Conservation (phyloP, 805 yeast genomes). For the Cyberlindnera suaveolens region DNA sequence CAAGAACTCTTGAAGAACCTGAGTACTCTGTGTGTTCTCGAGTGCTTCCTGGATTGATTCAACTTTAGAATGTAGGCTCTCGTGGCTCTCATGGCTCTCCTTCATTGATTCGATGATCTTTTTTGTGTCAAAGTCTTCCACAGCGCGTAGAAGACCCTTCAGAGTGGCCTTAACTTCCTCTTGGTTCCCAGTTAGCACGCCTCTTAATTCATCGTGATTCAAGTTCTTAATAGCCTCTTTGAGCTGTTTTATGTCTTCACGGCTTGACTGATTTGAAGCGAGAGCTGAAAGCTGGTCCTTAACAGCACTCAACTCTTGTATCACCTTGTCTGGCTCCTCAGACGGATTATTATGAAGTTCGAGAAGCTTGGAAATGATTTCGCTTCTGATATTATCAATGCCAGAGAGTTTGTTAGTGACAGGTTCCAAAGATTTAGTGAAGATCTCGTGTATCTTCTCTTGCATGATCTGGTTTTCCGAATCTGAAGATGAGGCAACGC, state of each 20-base stretch:
- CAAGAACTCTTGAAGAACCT: not conserved
- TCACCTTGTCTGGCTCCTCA: not conserved
- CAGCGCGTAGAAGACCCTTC: not conserved
- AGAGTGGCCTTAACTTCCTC: not conserved
- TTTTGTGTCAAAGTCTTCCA: not conserved
- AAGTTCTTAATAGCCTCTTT: not conserved
- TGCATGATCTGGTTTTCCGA: not conserved
- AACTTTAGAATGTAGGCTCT: not conserved
- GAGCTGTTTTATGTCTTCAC: not conserved
- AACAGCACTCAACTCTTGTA: not conserved
- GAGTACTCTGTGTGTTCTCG: too few species aligned
- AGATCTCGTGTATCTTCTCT: constrained; percentile 1
- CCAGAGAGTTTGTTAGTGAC: not conserved
- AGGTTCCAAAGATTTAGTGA: not conserved
- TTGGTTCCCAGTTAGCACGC: not conserved
- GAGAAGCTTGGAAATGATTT: not conserved
- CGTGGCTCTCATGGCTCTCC: too few species aligned
- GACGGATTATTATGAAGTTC: not conserved
- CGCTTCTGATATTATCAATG: not conserved
- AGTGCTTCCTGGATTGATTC: not conserved
- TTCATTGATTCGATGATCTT: not conserved
- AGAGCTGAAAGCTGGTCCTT: not conserved
- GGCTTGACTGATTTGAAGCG: not conserved
- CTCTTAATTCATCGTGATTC: not conserved
- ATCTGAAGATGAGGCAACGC: constrained; percentile 8